These are phyloP conservation scores for Cutaneotrichosporon arboriforme DNA, from an alignment of 1,284 basidiomycete species.

Conservation along the genomic window DNA sequence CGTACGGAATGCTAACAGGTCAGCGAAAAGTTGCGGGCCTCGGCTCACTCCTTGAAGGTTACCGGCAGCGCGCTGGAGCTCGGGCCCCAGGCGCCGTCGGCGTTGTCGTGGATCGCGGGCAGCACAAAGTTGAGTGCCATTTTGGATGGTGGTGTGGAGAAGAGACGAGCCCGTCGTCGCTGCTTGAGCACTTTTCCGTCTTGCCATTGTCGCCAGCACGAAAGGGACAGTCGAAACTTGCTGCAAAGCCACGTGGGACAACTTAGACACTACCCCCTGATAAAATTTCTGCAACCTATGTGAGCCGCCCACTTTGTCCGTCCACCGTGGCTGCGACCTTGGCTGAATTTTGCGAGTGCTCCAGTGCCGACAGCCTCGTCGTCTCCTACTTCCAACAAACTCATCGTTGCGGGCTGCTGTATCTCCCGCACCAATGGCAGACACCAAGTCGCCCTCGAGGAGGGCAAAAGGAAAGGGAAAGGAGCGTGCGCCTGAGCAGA, in stretches of 20 bases:
- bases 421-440: neutral
- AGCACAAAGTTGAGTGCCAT: slow-evolving; percentile 44
- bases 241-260: neutral
- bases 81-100: slow-evolving; percentile 49
- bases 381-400: neutral
- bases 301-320: neutral
- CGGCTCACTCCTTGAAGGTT: slow-evolving; percentile 48
- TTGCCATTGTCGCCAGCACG: slow-evolving; percentile 3
- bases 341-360: neutral
- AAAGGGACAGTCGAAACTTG: slow-evolving; percentile 7
- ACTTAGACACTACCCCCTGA: neutral
- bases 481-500: slow-evolving; percentile 17
- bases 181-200: neutral
- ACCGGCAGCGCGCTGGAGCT: slow-evolving; percentile 42
- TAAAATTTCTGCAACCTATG: slow-evolving; percentile 2
- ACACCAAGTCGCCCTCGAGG: neutral
- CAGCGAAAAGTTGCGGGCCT: neutral
- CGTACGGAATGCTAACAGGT: slow-evolving; percentile 71
- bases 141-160: slow-evolving; percentile 15
- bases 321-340: neutral
- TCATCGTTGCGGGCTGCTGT: neutral
- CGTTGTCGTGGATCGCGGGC: slow-evolving; percentile 48
- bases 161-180: neutral
- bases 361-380: neutral
- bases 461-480: slow-evolving; percentile 22